Conservation (phyloP, 495 filamentous ascomycete genomes). For the Rhypophila decipiens region DNA sequence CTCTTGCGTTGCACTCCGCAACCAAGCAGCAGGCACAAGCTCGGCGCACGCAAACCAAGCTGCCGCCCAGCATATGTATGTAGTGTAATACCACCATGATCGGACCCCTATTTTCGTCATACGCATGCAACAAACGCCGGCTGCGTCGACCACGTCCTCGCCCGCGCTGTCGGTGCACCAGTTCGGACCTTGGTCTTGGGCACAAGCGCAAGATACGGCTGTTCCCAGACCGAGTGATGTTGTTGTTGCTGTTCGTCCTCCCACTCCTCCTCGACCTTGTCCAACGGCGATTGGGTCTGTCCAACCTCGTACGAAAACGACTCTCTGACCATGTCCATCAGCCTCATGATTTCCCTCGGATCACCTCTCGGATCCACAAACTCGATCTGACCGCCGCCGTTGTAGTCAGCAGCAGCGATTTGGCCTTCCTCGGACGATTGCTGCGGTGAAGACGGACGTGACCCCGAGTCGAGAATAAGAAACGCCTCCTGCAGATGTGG, state of each 20-base stretch:
- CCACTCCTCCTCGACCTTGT: neutral
- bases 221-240: no score
- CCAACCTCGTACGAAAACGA: slow-evolving; percentile 35
- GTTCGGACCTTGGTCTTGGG: neutral
- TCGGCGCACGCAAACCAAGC: neutral
- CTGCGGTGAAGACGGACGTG: neutral
- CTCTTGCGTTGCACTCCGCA: no score
- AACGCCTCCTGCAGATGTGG: slow-evolving; percentile 30
- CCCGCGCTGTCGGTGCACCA: neutral
- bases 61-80: no score
- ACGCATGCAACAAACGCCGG: neutral
- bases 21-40: no score
- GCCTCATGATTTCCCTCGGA: slow-evolving; percentile 18
- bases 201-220: neutral
- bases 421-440: slow-evolving; percentile 3
- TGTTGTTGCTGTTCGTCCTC: neutral
- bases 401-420: no score
- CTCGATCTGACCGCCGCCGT: slow-evolving; percentile 19
- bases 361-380: slow-evolving; percentile 31
- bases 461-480: neutral
- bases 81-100: no score
- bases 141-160: neutral
- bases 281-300: neutral
- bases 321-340: slow-evolving; percentile 35
- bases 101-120: neutral